Conservation (phyloP, 192 early-diverging fungal genomes). For the Coemansia sp. region DNA sequence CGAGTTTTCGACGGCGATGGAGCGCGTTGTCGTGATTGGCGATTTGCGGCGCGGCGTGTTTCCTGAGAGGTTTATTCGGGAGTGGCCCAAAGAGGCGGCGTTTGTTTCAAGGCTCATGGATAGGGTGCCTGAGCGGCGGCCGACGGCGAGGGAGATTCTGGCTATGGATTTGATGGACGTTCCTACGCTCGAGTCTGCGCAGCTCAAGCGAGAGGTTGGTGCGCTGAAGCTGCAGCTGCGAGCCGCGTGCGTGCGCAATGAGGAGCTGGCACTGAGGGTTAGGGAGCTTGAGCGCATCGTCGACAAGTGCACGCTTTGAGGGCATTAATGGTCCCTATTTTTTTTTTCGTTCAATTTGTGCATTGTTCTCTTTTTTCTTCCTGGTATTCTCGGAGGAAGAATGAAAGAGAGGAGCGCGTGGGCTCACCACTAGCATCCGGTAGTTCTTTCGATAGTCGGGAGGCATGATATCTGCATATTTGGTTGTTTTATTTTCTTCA, state of each 20-base stretch:
- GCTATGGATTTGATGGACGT: constrained; percentile 70
- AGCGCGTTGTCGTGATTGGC: constrained; percentile 73
- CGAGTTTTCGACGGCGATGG: constrained; percentile 90
- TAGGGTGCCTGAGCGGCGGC: constrained; percentile 70
- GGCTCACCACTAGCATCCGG: no score
- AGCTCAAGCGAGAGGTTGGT: constrained; percentile 42
- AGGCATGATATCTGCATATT: no score
- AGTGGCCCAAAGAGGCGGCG: constrained; percentile 65
- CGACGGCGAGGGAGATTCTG: constrained; percentile 70
- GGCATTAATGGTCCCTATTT: no score
- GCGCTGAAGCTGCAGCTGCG: constrained; percentile 47
- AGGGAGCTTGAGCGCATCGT: constrained; percentile 49
- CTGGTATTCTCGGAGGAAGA: no score
- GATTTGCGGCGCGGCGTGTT: constrained; percentile 78
- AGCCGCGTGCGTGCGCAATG: constrained; percentile 45
- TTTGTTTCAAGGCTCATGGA: constrained; percentile 86
- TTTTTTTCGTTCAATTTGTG: no score
- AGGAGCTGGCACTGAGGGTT: constrained; percentile 49
- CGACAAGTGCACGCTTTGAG: constrained; percentile 23
- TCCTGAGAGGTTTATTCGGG: constrained; percentile 64
- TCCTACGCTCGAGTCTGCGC: constrained; percentile 49
- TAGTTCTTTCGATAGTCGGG: no score
- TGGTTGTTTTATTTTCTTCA: no score
- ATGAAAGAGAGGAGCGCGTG: no score
- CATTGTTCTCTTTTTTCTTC: no score